phyloP scores from a whole-genome alignment of 129 eudicot genomes.

The Escallonia rubra region DNA sequence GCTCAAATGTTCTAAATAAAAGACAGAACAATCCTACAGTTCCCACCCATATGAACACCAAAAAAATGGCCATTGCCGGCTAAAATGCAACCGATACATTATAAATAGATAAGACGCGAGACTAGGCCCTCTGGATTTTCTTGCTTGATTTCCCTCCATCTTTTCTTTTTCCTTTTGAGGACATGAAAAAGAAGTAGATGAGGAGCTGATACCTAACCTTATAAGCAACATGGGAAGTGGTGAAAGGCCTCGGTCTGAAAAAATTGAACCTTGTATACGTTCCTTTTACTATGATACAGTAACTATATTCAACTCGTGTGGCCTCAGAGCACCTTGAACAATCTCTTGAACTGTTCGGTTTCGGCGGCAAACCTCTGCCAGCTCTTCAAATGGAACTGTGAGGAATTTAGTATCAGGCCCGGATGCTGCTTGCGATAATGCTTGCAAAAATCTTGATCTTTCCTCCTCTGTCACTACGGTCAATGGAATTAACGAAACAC shows the following conservation, averaged over 20 bases:
- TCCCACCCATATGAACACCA: constrained; percentile 30
- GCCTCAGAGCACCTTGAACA: constrained; percentile 96
- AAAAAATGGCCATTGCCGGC: constrained; percentile 27
- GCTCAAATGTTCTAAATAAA: constrained; percentile 18
- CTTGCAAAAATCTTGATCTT: constrained; percentile 68
- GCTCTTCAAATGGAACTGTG: constrained; percentile 80
- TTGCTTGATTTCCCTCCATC: not conserved
- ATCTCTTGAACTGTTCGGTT: constrained; percentile 96
- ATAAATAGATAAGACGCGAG: constrained; percentile 32
- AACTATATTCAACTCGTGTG: constrained; percentile 68
- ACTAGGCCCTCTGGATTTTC: constrained; percentile 20
- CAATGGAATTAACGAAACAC: constrained; percentile 69
- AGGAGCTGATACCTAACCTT: too few species aligned
- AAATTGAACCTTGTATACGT: constrained; percentile 28
- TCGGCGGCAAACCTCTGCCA: constrained; percentile 97
- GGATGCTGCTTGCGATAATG: constrained; percentile 74
- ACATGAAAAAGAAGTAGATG: too few species aligned
- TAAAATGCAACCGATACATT: constrained; percentile 1
- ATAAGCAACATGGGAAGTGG: too few species aligned
- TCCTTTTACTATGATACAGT: constrained; percentile 44
- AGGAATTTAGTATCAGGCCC: constrained; percentile 60
- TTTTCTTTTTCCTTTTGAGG: too few species aligned
- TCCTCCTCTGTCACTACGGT: constrained; percentile 85
- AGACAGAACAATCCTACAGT: constrained; percentile 38
- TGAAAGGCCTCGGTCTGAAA: too few species aligned